phyloP scores from a whole-genome alignment of 768 basidiomycete species.

The Lentinula detonsa region DNA sequence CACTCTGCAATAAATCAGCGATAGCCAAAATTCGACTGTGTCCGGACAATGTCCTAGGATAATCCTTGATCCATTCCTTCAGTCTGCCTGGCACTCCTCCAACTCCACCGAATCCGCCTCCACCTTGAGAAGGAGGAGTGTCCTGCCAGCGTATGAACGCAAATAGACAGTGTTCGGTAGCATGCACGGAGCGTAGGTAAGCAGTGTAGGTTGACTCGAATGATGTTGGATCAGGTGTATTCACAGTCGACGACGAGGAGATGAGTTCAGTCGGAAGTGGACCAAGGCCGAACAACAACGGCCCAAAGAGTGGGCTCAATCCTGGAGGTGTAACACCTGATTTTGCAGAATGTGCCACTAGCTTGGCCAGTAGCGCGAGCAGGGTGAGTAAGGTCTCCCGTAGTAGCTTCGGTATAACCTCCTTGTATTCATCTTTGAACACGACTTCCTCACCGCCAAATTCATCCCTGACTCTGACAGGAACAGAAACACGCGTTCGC shows the following conservation, averaged over 20 bases:
- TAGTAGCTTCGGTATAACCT: slow-evolving; percentile 42
- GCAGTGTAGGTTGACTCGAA: slow-evolving; percentile 55
- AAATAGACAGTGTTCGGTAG: slow-evolving; percentile 90
- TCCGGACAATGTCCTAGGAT: slow-evolving; percentile 71
- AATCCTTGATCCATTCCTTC: slow-evolving; percentile 87
- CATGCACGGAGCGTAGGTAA: slow-evolving; percentile 81
- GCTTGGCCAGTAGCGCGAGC: slow-evolving; percentile 70
- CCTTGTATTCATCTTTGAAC: slow-evolving; percentile 6
- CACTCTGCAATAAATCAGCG: not conserved
- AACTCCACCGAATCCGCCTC: slow-evolving; percentile 32
- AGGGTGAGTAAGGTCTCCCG: slow-evolving; percentile 61
- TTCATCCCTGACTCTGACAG: not conserved
- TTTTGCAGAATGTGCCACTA: slow-evolving; percentile 76
- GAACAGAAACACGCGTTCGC: not conserved
- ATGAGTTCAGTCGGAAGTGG: not conserved
- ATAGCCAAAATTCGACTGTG: slow-evolving; percentile 26
- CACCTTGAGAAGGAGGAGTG: slow-evolving; percentile 31
- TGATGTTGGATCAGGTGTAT: not conserved
- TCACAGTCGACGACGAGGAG: not conserved
- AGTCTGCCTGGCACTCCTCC: slow-evolving; percentile 76
- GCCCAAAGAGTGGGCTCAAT: slow-evolving; percentile 84
- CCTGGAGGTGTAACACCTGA: slow-evolving; percentile 93
- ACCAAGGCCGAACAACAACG: slow-evolving; percentile 77
- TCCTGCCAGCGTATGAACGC: slow-evolving; percentile 85
- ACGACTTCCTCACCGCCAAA: not conserved